A percentile compares a stretch with the other conserved stretches of the same genome.
These are phyloP conservation scores for Clitopilus passeckerianus DNA, from an alignment of 768 basidiomycete genomes.

Conservation along the genomic window DNA sequence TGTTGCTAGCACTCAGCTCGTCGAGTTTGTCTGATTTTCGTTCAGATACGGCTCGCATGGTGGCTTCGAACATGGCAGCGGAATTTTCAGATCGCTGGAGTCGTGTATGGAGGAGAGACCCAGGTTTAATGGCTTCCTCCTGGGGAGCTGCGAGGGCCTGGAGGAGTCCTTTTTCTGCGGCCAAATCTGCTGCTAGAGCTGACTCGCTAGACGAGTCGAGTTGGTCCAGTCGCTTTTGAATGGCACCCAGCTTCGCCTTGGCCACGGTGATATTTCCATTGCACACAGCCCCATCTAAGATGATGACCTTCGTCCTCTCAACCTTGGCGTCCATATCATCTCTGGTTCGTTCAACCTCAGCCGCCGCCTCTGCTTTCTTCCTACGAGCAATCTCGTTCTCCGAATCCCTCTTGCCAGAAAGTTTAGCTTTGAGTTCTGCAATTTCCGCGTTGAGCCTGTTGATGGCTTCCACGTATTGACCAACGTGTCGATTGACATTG, in stretches of 20 bases:
- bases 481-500: constrained; percentile 92
- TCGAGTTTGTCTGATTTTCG: constrained; percentile 76
- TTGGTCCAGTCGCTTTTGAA: constrained; percentile 57
- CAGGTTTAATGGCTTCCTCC: constrained; percentile 57
- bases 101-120: constrained; percentile 53
- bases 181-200: constrained; percentile 48
- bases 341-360: constrained; percentile 72
- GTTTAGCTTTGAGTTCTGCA: constrained; percentile 78
- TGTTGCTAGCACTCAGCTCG: constrained; percentile 59
- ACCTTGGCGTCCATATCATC: constrained; percentile 67
- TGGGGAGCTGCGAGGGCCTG: constrained; percentile 64
- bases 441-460: constrained; percentile 83
- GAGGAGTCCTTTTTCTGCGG: constrained; percentile 69
- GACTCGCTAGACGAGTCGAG: constrained; percentile 39
- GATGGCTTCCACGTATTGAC: constrained; percentile 93
- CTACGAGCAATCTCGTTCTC: constrained; percentile 64
- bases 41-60: constrained; percentile 78
- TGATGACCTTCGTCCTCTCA: constrained; percentile 65
- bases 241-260: constrained; percentile 59
- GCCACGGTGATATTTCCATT: constrained; percentile 68
- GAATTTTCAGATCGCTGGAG: constrained; percentile 71
- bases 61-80: constrained; percentile 78
- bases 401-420: constrained; percentile 62
- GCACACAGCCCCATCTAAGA: constrained; percentile 73
- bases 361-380: constrained; percentile 63